Evolutionary conservation across 176 grass and related monocot species (phyloP).

Genomic region (Poa annua): DNA sequence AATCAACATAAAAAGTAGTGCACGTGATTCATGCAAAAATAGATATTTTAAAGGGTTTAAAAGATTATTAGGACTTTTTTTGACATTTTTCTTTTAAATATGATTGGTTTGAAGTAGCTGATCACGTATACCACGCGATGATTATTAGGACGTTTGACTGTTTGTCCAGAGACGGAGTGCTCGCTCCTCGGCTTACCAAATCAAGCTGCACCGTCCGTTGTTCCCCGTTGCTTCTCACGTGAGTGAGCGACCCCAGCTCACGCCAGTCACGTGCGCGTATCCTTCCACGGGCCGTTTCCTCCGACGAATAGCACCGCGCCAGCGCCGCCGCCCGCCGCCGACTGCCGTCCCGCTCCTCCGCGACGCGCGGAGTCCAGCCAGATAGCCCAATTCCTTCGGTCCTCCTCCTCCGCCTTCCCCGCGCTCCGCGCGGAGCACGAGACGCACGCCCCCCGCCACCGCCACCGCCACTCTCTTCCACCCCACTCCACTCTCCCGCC

Average conservation of each 20-base stretch:
- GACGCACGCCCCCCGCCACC: slow-evolving; percentile 30
- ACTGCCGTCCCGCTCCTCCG: not conserved
- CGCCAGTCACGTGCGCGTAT: not conserved
- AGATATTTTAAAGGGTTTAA: too few species aligned
- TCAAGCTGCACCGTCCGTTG: not conserved
- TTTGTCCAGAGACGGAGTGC: too few species aligned
- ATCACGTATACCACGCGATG: too few species aligned
- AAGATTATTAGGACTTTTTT: too few species aligned
- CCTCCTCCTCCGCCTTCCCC: slow-evolving; percentile 30
- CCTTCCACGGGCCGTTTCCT: slow-evolving; percentile 8
- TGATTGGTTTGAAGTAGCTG: too few species aligned
- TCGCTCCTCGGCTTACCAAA: not conserved
- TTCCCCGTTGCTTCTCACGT: not conserved
- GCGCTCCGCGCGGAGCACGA: slow-evolving; percentile 43
- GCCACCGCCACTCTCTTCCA: slow-evolving; percentile 8
- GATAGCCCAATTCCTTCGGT: slow-evolving; percentile 33
- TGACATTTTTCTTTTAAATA: too few species aligned
- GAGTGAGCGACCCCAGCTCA: not conserved
- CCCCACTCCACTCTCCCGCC: slow-evolving; percentile 44
- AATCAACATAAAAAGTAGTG: too few species aligned
- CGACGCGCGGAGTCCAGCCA: not conserved
- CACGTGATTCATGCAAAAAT: too few species aligned
- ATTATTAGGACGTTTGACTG: too few species aligned
- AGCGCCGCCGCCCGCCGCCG: not conserved
- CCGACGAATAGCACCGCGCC: not conserved